Evolutionary conservation across 169 alveolate species (phyloP), one percentile per base, ranked within the genome.

Genomic region (Plasmodium gallinaceum): DNA sequence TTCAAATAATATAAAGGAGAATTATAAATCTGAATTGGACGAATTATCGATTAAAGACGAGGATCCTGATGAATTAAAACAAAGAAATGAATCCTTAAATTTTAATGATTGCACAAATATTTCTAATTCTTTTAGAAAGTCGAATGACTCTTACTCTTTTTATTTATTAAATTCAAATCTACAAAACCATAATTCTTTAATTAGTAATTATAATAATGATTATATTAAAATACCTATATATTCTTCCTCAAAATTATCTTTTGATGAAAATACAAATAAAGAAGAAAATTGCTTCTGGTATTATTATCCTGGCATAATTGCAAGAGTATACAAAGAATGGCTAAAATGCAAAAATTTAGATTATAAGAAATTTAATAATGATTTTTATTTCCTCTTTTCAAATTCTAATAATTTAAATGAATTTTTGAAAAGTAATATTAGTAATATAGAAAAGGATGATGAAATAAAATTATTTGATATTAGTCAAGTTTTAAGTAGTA

Each of bases 311-410:
- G 92, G 92, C 18, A 86, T 86, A 32, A 86, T 86, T 74, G 68
- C 54, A 22, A 69, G 92, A 64, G 87, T 86, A 24, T 71, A 86
- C 61, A 71, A 64, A 46, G 92, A 86, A 86, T 86, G 92, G 92
- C 14, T 86, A 12, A 58, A 70, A n/a, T 86, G 92, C 32, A 86
- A 86, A 71, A 86, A 86, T 16, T 24, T 86, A 70, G 92, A 86
- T 58, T 61, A 45, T 43, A 70, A 69, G 64, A 86, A 86, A 46
- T 70, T 86, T 65, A 69, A 86, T 39, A 86, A 86, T 20, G 92
- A 86, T 86, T 86, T 86, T 48, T 86, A 71, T 71, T 62, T 70
- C 26, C 51, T 86, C n/a, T 51, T 70, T n/a, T 9, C 74, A 46
- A 72, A 86, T 22, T 86, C 92, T 39, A 71, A 86, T 37, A 39